These are phyloP conservation scores for Apiotrichum montevideense DNA, from an alignment of 1,284 basidiomycete genomes.

Conservation along the genomic window DNA sequence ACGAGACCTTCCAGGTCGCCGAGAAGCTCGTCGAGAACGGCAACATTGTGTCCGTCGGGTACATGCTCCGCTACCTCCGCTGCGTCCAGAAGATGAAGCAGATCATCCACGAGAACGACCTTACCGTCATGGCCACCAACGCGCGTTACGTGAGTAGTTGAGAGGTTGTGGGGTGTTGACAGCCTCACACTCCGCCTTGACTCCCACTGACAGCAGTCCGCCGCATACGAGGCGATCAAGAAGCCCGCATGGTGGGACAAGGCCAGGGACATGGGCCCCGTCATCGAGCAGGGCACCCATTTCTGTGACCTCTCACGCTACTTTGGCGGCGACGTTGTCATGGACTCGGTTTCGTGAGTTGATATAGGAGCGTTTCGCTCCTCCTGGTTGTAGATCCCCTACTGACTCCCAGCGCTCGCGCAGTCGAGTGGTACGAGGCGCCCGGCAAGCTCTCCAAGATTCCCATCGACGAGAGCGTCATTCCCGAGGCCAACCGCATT, in stretches of 20 bases:
- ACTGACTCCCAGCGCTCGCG: constrained; percentile 57
- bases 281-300: constrained; percentile 94
- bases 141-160: constrained; percentile 62
- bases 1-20: constrained; percentile 56
- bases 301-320: constrained; percentile 70
- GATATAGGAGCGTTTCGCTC: too few relatives aligned
- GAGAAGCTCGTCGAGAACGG: constrained; percentile 61
- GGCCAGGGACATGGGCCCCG: constrained; percentile 67
- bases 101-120: constrained; percentile 87
- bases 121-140: constrained; percentile 93
- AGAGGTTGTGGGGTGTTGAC: too few relatives aligned
- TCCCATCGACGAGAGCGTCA: constrained; percentile 47
- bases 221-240: constrained; percentile 81
- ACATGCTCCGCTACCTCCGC: constrained; percentile 86
- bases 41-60: constrained; percentile 83
- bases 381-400: too few relatives aligned
- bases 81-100: constrained; percentile 99
- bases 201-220: constrained; percentile 36
- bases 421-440: constrained; percentile 83
- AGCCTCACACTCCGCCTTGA: background rate
- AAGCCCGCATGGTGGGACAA: constrained; percentile 99
- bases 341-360: constrained; percentile 50
- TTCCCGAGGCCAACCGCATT: constrained; percentile 45
- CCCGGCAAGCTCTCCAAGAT: constrained; percentile 80
- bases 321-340: constrained; percentile 93